Conservation (phyloP, 805 yeast genomes). For the Metschnikowia borealis region DNA sequence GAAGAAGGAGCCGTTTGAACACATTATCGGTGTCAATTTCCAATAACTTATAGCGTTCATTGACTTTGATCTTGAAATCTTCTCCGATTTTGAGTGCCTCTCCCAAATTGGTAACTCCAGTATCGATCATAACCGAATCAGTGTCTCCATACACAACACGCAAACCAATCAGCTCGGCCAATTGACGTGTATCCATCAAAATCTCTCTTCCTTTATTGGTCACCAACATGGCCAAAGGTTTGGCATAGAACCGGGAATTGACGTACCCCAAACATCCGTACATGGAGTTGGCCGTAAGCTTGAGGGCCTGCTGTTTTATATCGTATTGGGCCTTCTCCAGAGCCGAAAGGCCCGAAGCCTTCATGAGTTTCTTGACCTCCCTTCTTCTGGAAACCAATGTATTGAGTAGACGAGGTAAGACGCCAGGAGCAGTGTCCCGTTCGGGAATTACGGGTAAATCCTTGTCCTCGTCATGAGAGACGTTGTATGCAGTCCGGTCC, state of each 20-base stretch:
- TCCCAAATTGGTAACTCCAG: constrained; percentile 61
- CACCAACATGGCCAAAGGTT: constrained; percentile 92
- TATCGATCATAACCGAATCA: constrained; percentile 97
- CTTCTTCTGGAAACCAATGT: constrained; percentile 87
- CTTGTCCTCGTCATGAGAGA: constrained; percentile 48
- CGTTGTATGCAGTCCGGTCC: constrained; percentile 51
- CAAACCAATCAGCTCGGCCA: constrained; percentile 81
- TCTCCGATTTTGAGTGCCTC: constrained; percentile 84
- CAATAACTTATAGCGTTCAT: constrained; percentile 78
- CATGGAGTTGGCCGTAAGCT: constrained; percentile 98
- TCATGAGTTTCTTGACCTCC: constrained; percentile 83
- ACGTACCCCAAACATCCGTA: constrained; percentile 96
- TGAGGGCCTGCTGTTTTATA: constrained; percentile 92
- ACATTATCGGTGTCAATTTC: constrained; percentile 96
- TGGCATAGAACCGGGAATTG: constrained; percentile 89
- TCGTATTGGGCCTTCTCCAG: constrained; percentile 80
- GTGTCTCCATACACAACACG: constrained; percentile 97
- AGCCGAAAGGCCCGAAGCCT: constrained; percentile 61
- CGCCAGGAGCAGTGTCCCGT: constrained; percentile 60
- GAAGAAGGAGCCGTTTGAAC: constrained; percentile 76
- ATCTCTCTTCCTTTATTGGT: constrained; percentile 95
- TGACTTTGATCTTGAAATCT: constrained; percentile 78
- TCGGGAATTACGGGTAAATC: constrained; percentile 68
- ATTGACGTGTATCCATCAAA: constrained; percentile 83
- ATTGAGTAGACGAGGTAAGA: constrained; percentile 77